A percentile compares a stretch with the other conserved stretches of the same genome.
Evolutionary conservation across 2,329 filamentous ascomycete species (phyloP).

Genomic region (Phialophora tarda): DNA sequence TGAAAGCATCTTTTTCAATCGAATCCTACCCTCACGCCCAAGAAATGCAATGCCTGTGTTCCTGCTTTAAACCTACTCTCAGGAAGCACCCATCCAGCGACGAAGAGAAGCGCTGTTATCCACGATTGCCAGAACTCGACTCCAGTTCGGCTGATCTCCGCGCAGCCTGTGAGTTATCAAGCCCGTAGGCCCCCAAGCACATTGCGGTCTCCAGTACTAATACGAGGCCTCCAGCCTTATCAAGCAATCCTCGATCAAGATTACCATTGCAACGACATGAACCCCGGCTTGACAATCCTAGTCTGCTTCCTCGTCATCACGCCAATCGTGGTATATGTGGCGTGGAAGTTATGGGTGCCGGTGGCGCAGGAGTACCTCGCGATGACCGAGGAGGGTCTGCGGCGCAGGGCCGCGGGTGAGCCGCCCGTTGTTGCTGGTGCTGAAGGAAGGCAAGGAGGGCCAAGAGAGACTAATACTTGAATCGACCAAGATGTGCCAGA

Average conservation of each 20-base stretch:
- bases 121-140: background rate
- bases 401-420: constrained; percentile 18
- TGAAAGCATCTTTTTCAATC: constrained; percentile 2
- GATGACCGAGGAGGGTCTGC: constrained; percentile 38
- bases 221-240: background rate
- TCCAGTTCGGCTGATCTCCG: background rate
- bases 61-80: background rate
- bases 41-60: background rate
- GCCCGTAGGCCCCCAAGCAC: background rate
- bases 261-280: constrained; percentile 30
- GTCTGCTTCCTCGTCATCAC: constrained; percentile 40
- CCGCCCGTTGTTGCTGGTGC: constrained; percentile 12
- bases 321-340: constrained; percentile 34
- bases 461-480: background rate
- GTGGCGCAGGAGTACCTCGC: constrained; percentile 37
- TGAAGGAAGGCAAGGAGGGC: background rate
- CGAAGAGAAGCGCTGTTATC: background rate
- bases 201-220: background rate
- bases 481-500: background rate
- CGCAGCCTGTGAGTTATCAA: background rate
- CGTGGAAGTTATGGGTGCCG: constrained; percentile 39
- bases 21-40: background rate
- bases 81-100: background rate
- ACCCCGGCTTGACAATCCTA: constrained; percentile 37
- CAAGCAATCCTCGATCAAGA: constrained; percentile 1